phyloP scores from a whole-genome alignment of 345 rosid species.

The Heritiera littoralis region DNA sequence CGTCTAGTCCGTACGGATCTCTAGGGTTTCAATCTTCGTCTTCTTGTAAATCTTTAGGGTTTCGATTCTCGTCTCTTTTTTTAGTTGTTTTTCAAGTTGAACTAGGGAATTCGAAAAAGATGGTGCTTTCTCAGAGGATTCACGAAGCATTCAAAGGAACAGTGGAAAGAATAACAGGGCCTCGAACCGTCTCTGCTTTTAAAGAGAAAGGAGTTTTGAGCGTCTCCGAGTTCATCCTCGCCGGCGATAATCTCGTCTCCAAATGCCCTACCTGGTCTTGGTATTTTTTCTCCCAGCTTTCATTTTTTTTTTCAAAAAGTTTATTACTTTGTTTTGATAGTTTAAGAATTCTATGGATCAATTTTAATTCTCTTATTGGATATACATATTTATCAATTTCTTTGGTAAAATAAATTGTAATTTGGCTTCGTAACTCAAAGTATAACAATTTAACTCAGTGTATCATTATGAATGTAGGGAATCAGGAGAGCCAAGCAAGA shows the following conservation, averaged over 20 bases:
- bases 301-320: not conserved
- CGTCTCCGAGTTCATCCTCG: slow-evolving; percentile 82
- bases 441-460: not conserved
- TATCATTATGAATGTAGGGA: slow-evolving; percentile 54
- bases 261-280: slow-evolving; percentile 99
- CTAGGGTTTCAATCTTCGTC: slow-evolving; percentile 6
- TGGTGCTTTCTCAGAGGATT: slow-evolving; percentile 75
- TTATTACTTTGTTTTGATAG: not conserved
- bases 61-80: not conserved
- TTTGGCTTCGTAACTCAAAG: not conserved
- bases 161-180: slow-evolving; percentile 87
- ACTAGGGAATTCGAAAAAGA: slow-evolving; percentile 19
- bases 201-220: slow-evolving; percentile 98
- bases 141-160: slow-evolving; percentile 94
- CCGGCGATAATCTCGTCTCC: slow-evolving; percentile 96
- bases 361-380: not conserved
- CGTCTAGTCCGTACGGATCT: not conserved
- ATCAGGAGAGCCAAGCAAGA: slow-evolving; percentile 90
- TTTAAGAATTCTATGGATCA: not conserved
- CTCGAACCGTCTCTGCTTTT: slow-evolving; percentile 91
- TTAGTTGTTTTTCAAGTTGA: not conserved
- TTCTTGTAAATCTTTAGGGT: slow-evolving; percentile 7
- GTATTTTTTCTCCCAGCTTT: slow-evolving; percentile 33
- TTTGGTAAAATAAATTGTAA: not conserved
- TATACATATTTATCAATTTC: not conserved